Base-by-base conservation (phyloP, 2,329 filamentous ascomycete genomes). In the Pseudocercospora crystallina region DNA sequence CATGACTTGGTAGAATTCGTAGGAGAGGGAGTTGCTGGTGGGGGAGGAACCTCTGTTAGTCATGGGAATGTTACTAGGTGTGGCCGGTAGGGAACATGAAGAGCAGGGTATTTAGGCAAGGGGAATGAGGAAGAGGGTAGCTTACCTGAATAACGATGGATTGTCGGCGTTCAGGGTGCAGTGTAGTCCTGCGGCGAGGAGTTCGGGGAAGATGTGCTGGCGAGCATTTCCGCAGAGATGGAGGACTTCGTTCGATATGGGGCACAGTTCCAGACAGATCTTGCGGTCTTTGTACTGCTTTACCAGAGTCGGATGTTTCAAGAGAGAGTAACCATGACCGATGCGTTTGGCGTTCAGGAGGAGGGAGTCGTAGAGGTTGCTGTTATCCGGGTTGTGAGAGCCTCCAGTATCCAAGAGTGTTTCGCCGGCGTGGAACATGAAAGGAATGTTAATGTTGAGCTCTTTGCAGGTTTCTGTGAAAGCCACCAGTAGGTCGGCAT, bases 1-100 rank as follows among this genome's bases (percentile, higher is more conserved):
- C 76, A 90, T 82, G 51, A 85, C 78, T 64, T 90, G 87, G 65
- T 89, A 90, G 64, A 90, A 89, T 63, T 90, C 87, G 58, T 89
- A 85, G 1, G 84, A 85, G 37, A 90, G 76, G 2, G 83, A 83
- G 11, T 86, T 88, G 56, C 84, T 87, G 50, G 41, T 20, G 7
- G 20, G 31, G 5, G 54, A 50, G 31, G 51, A 43, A 12, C 57
- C 58, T 43, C 53, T 61, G 35, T 40, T 30, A 38, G 40, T 42
- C 37, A 46, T 65, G 86, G 84, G 77, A 77, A 65, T 89, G 90
- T 0, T 89, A 72, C 0, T 85, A 86, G 5, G 85, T 86, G 56
- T 90, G 90, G 61, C 90, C 87, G 15, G 84, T 86, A 62, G 83
- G 89, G 35, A 90, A 73, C 0, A 86, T 86, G 69, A 86, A 90